These are phyloP conservation scores for Penicillium brevicompactum DNA, from an alignment of 2,329 filamentous ascomycete species.

Conservation along the genomic window DNA sequence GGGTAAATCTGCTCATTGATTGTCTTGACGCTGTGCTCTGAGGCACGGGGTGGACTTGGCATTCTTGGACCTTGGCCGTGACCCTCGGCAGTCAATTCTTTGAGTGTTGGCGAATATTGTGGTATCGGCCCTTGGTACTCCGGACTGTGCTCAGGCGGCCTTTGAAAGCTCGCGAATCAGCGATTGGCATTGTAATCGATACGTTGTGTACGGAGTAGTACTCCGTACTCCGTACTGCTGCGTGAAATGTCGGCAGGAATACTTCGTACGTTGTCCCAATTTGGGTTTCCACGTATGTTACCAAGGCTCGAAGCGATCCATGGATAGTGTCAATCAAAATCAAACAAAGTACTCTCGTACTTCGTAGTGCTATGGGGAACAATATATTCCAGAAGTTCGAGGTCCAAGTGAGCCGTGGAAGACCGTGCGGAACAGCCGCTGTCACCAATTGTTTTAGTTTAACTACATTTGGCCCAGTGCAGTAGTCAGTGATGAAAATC, in stretches of 20 bases:
- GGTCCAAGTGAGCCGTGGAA: background rate
- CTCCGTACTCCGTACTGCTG: too few relatives aligned
- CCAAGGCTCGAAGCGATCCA: background rate
- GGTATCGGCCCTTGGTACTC: background rate
- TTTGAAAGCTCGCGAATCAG: background rate
- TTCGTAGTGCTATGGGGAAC: background rate
- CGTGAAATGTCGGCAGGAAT: background rate
- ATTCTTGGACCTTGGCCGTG: background rate
- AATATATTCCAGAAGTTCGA: background rate
- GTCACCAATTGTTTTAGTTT: background rate
- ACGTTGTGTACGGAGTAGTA: background rate
- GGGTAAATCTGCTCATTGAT: background rate
- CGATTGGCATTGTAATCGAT: background rate
- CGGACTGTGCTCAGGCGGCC: background rate
- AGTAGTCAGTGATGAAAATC: constrained; percentile 9
- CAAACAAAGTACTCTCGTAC: background rate
- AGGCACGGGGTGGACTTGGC: constrained; percentile 6
- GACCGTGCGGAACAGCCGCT: background rate
- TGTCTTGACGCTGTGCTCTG: background rate
- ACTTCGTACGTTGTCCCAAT: background rate
- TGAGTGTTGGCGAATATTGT: background rate
- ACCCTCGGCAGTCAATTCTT: background rate
- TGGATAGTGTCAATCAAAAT: background rate
- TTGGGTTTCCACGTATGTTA: background rate
- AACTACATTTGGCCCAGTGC: constrained; percentile 9